Base-by-base conservation (phyloP, 345 rosid genomes). In the Syzygium aromaticum region DNA sequence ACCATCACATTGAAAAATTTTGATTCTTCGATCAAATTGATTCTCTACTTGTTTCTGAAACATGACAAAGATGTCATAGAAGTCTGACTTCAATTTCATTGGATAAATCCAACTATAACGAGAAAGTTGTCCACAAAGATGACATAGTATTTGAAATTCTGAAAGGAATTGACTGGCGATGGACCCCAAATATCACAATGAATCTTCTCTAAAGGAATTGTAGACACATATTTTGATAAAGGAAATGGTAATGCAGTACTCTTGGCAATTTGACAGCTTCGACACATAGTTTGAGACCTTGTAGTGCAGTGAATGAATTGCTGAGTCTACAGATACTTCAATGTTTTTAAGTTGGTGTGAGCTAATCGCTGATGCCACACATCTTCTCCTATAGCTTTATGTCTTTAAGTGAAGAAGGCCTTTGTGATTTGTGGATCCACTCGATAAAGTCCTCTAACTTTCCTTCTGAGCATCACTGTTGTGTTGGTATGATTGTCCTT, bases 81-180 rank as follows among this genome's bases (percentile, higher is more conserved):
- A 88, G 38, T 90, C 67, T 77, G 28, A 90, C 21, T 90, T 88
- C 2, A 25, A 7, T 23, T 59, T 11, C 2, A 90, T 9, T 0
- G 85, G 89, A 78, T 88, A 57, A 8, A 86, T 38, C 90, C 84
- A 90, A 11, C 30, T 88, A 53, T 90, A 90, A 7, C 30, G 57
- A 0, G 84, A 87, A 88, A 88, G 7, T 89, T 86, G 33, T 86
- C 61, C 21, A 87, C 54, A 84, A 27, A 59, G 21, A 84, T 63
- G 21, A 49, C 84, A 88, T 83, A 88, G 25, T 3, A 88, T 10
- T 13, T 9, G 16, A 88, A 88, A 2, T 64, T 80, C 3, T 19
- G 52, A 51, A 73, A 53, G 73, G 87, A 89, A 15, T 52, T 49
- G 73, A 86, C 33, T 7, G 53, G 88, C 5, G 91, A 33, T 3